These are phyloP conservation scores for Trichoderma cornu-damae DNA, from an alignment of 2,329 filamentous ascomycete species.

Conservation along the genomic window DNA sequence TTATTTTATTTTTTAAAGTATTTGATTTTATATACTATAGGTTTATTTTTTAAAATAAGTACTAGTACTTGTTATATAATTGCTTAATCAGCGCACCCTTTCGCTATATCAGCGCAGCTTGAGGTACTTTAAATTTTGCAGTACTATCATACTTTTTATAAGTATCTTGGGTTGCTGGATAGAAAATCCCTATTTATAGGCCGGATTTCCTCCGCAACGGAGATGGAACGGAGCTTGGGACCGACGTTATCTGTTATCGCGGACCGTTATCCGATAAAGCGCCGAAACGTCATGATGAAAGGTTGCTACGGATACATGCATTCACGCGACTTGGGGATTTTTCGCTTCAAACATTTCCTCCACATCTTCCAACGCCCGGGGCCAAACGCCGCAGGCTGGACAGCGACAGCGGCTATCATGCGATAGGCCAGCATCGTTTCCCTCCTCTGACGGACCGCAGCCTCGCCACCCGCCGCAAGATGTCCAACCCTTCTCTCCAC, in stretches of 20 bases:
- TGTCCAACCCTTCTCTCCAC: conserved; percentile 50
- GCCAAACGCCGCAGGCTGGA: neutral
- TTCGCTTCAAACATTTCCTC: too few relatives aligned
- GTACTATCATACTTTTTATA: too few relatives aligned
- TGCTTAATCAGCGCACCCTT: too few relatives aligned
- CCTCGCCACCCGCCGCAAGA: conserved; percentile 29
- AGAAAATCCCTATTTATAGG: too few relatives aligned
- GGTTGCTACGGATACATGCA: neutral
- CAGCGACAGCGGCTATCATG: neutral
- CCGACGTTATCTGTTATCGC: neutral
- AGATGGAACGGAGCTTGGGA: neutral
- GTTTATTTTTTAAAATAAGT: too few relatives aligned
- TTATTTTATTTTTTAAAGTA: too few relatives aligned
- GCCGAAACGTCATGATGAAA: conserved; percentile 1
- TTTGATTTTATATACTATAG: too few relatives aligned
- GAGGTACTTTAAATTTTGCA: too few relatives aligned
- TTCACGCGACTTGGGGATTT: neutral
- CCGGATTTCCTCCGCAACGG: neutral
- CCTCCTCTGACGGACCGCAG: conserved; percentile 26
- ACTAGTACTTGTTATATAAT: too few relatives aligned
- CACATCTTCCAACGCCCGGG: neutral
- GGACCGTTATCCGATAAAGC: neutral
- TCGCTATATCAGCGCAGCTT: too few relatives aligned
- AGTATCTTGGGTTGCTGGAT: too few relatives aligned
- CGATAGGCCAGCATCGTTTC: conserved; percentile 3